Base-by-base conservation (phyloP, 306 rosid species). In the Albizia julibrissin region DNA sequence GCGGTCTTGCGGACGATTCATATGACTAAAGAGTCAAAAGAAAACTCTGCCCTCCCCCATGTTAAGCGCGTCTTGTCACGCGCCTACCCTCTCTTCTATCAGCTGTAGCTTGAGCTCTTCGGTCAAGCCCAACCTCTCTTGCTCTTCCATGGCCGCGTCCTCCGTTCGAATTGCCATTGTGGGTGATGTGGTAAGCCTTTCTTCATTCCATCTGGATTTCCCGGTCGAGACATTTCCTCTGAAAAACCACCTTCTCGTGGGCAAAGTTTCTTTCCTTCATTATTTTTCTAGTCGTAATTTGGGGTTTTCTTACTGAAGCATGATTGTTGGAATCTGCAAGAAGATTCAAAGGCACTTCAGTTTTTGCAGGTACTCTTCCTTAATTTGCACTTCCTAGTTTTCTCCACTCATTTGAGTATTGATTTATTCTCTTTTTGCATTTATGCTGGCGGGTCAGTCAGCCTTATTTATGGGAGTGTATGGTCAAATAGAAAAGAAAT, bases 331-430 rank as follows among this genome's bases (percentile, higher is more conserved):
- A 83, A 89, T 91, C 68, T 89, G n/a, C 89, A 85, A 83, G 93
- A 89, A 74, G 99, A 95, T 86, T 70, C 94, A 0, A 88, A 85
- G 52, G 99, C 99, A 52, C 98, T 95, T 79, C 79, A 86, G 47
- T 81, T 86, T 7, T 81, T 95, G 66, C 84, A 86, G 94, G 97
- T 93, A 76, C 77, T 83, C 68, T 82, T 24, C 39, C 75, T 14
- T 65, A 42, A 29, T 49, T 44, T 59, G 66, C 40, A 9, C 37
- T 61, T 75, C 33, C 52, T 79, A 44, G 3, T 71, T 69, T 50
- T 75, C 62, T 40, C 37, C 26, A 37, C 67, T 76, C 8, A 6
- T 76, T 61, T 14, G 26, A 14, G 22, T n/a, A n/a, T n/a, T n/a
- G n/a, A n/a, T n/a, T n/a, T n/a, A n/a, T n/a, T n/a, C n/a, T 24